Evolutionary conservation across 1,139 yeast species (phyloP).

Genomic region (Geotrichum reessii): DNA sequence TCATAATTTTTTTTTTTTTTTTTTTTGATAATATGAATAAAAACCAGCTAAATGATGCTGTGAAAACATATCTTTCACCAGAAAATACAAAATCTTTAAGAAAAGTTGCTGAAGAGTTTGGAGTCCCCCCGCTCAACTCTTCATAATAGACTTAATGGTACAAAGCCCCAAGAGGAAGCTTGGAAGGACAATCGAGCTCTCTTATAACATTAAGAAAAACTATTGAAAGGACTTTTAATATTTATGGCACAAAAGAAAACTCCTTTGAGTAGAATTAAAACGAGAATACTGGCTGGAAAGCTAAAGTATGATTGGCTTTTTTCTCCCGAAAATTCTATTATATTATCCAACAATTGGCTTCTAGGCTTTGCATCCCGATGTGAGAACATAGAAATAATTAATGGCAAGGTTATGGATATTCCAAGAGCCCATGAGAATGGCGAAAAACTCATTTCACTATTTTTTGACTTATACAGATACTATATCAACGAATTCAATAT

Average conservation of each 20-base stretch:
- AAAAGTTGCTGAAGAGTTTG: neutral
- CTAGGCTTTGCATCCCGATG: neutral
- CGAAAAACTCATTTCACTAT: neutral
- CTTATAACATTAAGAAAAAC: neutral
- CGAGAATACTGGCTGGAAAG: neutral
- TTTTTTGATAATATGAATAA: no score
- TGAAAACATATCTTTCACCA: neutral
- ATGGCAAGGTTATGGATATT: neutral
- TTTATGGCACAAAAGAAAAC: neutral
- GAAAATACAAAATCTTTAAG: neutral
- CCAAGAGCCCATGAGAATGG: neutral
- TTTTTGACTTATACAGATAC: neutral
- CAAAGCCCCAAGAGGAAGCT: neutral
- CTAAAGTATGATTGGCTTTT: neutral
- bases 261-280: neutral
- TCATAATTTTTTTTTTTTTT: no score
- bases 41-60: no score
- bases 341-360: neutral
- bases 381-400: no score
- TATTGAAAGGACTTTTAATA: neutral
- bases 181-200: neutral
- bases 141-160: neutral
- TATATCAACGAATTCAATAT: neutral
- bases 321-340: neutral
- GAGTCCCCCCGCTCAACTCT: neutral